Evolutionary conservation across 108 stramenopile genomes (phyloP).

Genomic region (Hondaea fermentalgiana): DNA sequence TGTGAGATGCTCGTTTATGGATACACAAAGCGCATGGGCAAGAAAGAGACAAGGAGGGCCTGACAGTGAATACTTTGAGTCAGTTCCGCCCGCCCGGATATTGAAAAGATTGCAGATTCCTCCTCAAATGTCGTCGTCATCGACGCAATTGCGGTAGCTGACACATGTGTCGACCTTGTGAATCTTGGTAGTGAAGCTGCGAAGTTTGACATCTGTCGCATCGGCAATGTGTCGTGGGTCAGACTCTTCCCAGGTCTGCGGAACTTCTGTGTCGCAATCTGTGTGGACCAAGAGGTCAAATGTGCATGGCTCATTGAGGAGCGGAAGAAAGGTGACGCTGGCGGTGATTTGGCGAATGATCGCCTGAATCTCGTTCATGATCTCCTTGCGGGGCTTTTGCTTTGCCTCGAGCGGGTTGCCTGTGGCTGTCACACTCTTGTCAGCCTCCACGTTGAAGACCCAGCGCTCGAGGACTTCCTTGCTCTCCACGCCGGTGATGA

Average conservation of each 20-base stretch:
- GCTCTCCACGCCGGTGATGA: slow-evolving; percentile 82
- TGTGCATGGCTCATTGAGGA: slow-evolving; percentile 87
- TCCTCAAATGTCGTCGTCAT: slow-evolving; percentile 17
- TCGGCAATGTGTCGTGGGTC: slow-evolving; percentile 93
- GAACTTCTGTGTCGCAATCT: slow-evolving; percentile 71
- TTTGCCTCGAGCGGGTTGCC: neutral
- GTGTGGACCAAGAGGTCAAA: slow-evolving; percentile 95
- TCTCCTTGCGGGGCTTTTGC: slow-evolving; percentile 76
- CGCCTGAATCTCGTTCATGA: slow-evolving; percentile 87
- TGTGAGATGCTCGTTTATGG: too few species aligned
- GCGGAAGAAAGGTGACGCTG: slow-evolving; percentile 84
- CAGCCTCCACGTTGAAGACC: slow-evolving; percentile 87
- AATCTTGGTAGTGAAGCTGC: slow-evolving; percentile 82
- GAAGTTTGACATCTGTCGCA: slow-evolving; percentile 78
- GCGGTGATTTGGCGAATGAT: slow-evolving; percentile 98
- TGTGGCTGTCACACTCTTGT: slow-evolving; percentile 29
- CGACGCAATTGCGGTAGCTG: slow-evolving; percentile 53
- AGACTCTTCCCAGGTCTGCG: slow-evolving; percentile 85
- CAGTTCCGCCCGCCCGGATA: too few species aligned
- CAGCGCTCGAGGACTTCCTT: slow-evolving; percentile 91
- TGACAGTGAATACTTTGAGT: too few species aligned
- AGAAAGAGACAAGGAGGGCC: too few species aligned
- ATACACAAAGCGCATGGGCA: too few species aligned
- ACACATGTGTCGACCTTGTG: slow-evolving; percentile 86
- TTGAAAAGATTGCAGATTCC: too few species aligned